These are phyloP conservation scores for Marasmius oreades DNA, from an alignment of 1,284 basidiomycete species.

Conservation along the genomic window DNA sequence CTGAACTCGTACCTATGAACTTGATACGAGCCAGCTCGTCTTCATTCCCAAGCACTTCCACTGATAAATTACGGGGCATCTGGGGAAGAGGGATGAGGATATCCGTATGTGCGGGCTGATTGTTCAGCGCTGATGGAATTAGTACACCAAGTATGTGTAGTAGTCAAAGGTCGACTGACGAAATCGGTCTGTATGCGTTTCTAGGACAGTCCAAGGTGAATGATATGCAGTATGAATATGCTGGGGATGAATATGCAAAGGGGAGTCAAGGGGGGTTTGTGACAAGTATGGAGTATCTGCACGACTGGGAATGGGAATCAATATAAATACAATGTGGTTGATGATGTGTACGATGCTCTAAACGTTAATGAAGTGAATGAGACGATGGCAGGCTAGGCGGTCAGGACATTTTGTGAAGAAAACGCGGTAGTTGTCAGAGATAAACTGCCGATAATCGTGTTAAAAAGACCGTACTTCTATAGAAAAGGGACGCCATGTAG, in stretches of 20 bases:
- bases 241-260: not conserved
- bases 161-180: not conserved
- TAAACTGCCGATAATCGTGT: not conserved
- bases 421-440: not conserved
- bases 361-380: not conserved
- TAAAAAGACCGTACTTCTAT: not conserved
- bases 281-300: not conserved
- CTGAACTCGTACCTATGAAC: no score
- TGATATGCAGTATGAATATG: not conserved
- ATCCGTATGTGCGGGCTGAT: no score
- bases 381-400: not conserved
- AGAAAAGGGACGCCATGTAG: not conserved
- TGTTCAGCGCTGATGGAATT: no score
- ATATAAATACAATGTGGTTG: not conserved
- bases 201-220: not conserved
- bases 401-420: not conserved
- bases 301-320: not conserved
- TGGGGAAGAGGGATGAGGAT: no score
- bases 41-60: no score
- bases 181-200: not conserved
- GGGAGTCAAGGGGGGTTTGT: not conserved
- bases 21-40: no score
- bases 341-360: not conserved
- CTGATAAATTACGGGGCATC: no score
- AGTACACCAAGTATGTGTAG: no score